These are phyloP conservation scores for Collybiopsis luxurians DNA, from an alignment of 768 basidiomycete genomes.

Conservation along the genomic window DNA sequence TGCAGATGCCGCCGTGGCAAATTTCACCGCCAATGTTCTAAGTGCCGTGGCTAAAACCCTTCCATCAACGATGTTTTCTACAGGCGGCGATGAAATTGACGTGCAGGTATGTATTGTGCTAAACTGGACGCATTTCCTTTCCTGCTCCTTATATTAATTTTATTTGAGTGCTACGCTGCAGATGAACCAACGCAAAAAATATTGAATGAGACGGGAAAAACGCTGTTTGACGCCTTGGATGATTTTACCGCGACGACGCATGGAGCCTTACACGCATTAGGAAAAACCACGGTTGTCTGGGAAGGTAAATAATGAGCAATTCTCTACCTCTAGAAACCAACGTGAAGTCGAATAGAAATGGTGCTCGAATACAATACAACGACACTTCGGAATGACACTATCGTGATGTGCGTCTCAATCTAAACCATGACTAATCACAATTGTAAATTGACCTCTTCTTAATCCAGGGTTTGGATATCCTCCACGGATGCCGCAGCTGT, in stretches of 20 bases:
- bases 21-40: slow-evolving; percentile 58
- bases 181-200: slow-evolving; percentile 59
- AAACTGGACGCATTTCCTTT: no score
- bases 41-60: slow-evolving; percentile 48
- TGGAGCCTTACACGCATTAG: slow-evolving; percentile 43
- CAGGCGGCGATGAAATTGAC: slow-evolving; percentile 85
- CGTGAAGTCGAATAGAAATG: slow-evolving; percentile 37
- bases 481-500: slow-evolving; percentile 37
- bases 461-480: slow-evolving; percentile 45
- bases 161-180: slow-evolving; percentile 63
- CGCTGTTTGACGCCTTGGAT: slow-evolving; percentile 62
- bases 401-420: slow-evolving; percentile 31
- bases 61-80: slow-evolving; percentile 64
- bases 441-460: neutral
- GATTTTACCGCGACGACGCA: slow-evolving; percentile 63
- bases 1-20: slow-evolving; percentile 53
- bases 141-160: no score
- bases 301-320: slow-evolving; percentile 43
- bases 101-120: no score
- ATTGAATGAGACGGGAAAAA: slow-evolving; percentile 46
- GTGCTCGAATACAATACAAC: slow-evolving; percentile 33
- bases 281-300: slow-evolving; percentile 83
- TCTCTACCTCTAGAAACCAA: neutral
- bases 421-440: neutral
- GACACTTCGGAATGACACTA: slow-evolving; percentile 36